A percentile compares a stretch with the other conserved stretches of the same genome.
phyloP scores from a whole-genome alignment of 495 filamentous ascomycete genomes.

The Penicillium chermesinum region DNA sequence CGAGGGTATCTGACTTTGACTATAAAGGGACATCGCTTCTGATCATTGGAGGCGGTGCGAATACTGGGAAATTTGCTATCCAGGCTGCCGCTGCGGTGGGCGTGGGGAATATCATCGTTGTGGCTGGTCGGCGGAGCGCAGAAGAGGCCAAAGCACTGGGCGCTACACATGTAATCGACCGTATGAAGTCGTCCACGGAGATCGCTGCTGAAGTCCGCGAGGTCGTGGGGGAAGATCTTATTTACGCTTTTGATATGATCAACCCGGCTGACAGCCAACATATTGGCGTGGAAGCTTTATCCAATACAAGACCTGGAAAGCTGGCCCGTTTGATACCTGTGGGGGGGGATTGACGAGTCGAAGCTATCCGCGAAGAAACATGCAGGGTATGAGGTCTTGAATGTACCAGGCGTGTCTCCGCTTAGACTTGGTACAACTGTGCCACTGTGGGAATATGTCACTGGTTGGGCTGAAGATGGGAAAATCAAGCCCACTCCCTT shows the following conservation, averaged over 20 bases:
- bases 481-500: slow-evolving; percentile 14
- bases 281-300: slow-evolving; percentile 25
- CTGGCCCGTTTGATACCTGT: slow-evolving; percentile 18
- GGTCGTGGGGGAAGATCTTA: slow-evolving; percentile 26
- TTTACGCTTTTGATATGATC: slow-evolving; percentile 28
- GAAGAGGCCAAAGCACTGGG: slow-evolving; percentile 7
- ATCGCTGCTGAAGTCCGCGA: slow-evolving; percentile 20
- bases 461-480: slow-evolving; percentile 18
- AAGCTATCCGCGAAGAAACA: slow-evolving; percentile 11
- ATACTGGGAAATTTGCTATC: slow-evolving; percentile 25
- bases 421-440: slow-evolving; percentile 5
- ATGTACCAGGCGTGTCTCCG: not conserved
- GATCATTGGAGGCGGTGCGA: slow-evolving; percentile 29
- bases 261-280: slow-evolving; percentile 11
- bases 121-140: not conserved
- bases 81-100: slow-evolving; percentile 24
- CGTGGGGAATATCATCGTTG: slow-evolving; percentile 22
- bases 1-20: slow-evolving; percentile 14
- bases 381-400: slow-evolving; percentile 17
- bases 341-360: slow-evolving; percentile 10
- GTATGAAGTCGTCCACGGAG: slow-evolving; percentile 12
- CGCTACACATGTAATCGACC: slow-evolving; percentile 32
- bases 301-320: slow-evolving; percentile 22
- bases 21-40: slow-evolving; percentile 19
- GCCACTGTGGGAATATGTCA: slow-evolving; percentile 8